Conservation (phyloP, 306 rosid genomes). For the Citrullus mucosospermus region DNA sequence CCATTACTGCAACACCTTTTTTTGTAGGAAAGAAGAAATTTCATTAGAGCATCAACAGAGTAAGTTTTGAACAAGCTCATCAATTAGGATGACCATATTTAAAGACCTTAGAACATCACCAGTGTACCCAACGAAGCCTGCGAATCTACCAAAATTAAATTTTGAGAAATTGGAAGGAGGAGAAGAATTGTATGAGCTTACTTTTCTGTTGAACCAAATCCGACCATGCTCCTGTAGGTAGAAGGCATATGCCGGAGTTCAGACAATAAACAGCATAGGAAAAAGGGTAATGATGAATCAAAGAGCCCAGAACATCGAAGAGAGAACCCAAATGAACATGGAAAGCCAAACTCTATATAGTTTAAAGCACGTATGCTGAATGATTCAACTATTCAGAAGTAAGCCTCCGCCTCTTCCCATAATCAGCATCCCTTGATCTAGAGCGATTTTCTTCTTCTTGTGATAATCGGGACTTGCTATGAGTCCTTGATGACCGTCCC, state of each 20-base stretch:
- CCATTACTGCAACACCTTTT: neutral
- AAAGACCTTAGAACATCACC: neutral
- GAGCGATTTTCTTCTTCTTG: slow-evolving; percentile 77
- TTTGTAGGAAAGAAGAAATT: neutral
- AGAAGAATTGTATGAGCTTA: neutral
- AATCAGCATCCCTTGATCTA: slow-evolving; percentile 82
- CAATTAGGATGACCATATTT: neutral
- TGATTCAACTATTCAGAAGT: slow-evolving; percentile 50
- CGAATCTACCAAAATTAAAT: neutral
- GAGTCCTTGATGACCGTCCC: slow-evolving; percentile 73
- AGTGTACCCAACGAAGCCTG: neutral
- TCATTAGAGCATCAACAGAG: neutral
- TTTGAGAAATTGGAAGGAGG: neutral
- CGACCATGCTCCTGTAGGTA: neutral
- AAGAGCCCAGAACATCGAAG: slow-evolving; percentile 21
- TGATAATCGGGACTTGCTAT: slow-evolving; percentile 50
- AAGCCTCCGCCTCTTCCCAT: slow-evolving; percentile 79
- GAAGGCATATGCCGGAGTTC: neutral
- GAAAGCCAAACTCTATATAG: slow-evolving; percentile 16
- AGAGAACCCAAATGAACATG: slow-evolving; percentile 28
- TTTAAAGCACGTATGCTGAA: slow-evolving; percentile 12
- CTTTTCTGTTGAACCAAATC: neutral
- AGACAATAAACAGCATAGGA: neutral
- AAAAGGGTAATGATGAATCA: slow-evolving; percentile 19
- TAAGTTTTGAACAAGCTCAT: neutral